phyloP scores from a whole-genome alignment of 140 eudicot species.

The Stevia rebaudiana region DNA sequence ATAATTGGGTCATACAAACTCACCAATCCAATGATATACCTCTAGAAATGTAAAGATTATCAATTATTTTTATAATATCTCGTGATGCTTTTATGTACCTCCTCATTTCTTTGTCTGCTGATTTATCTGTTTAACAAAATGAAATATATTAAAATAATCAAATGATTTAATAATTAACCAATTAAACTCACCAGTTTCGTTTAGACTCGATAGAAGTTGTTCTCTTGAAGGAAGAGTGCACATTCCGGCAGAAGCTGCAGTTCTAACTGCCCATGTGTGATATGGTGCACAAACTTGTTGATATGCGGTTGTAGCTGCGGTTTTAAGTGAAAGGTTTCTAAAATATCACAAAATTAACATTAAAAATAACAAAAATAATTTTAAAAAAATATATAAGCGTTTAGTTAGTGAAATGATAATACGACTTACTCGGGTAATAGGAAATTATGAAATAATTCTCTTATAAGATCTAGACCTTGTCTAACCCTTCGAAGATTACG shows the following conservation, averaged over 20 bases:
- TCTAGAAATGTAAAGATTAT: constrained; percentile 55
- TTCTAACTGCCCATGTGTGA: constrained; percentile 95
- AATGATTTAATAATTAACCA: background rate
- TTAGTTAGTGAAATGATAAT: background rate
- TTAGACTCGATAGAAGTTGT: constrained; percentile 61
- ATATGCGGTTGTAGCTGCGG: constrained; percentile 88
- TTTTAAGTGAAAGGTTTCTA: constrained; percentile 56
- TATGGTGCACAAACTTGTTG: constrained; percentile 84
- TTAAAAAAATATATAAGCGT: background rate
- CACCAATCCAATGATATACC: constrained; percentile 84
- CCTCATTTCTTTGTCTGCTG: constrained; percentile 77
- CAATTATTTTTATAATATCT: constrained; percentile 68
- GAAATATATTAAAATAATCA: background rate
- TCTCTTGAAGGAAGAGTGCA: constrained; percentile 92
- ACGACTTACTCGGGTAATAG: constrained; percentile 63
- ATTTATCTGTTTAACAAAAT: constrained; percentile 43
- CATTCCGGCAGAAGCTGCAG: constrained; percentile 99
- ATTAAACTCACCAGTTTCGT: constrained; percentile 62
- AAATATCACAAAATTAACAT: background rate
- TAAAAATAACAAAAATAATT: background rate
- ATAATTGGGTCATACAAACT: constrained; percentile 23
- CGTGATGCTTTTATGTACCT: constrained; percentile 72
- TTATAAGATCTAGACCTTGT: constrained; percentile 91
- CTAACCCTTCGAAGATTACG: constrained; percentile 94
- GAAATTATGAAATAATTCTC: constrained; percentile 72